Conservation (phyloP, 345 rosid genomes). For the Jatropha curcas region DNA sequence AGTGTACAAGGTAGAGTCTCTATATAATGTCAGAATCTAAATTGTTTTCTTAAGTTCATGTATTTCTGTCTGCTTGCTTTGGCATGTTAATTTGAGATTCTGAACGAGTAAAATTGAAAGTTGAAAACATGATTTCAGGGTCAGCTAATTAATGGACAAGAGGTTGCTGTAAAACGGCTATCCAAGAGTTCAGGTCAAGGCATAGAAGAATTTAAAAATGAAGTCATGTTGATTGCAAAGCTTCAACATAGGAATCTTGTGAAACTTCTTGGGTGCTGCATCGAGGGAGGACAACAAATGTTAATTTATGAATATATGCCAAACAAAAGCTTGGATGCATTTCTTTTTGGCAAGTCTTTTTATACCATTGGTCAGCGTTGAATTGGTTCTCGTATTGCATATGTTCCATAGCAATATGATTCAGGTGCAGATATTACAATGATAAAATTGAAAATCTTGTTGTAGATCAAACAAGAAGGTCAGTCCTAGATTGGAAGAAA, state of each 20-base stretch:
- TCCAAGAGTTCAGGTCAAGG: constrained; percentile 6
- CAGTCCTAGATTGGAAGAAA: constrained; percentile 45
- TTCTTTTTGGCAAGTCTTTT: constrained; percentile 15
- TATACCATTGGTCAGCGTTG: background rate
- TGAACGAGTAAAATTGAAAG: background rate
- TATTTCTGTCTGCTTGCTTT: background rate
- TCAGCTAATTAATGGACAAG: background rate
- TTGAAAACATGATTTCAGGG: background rate
- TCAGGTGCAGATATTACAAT: background rate
- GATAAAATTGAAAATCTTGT: background rate
- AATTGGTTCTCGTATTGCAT: too few relatives aligned
- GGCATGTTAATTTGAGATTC: background rate
- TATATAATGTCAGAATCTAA: background rate
- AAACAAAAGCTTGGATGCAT: constrained; percentile 20
- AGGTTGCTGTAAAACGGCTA: constrained; percentile 1
- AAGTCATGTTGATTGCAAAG: constrained; percentile 8
- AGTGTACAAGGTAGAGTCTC: constrained; percentile 38
- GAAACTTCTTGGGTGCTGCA: constrained; percentile 11
- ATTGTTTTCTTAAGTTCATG: background rate
- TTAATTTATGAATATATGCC: constrained; percentile 8
- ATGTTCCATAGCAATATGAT: background rate
- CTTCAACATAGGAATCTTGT: constrained; percentile 16
- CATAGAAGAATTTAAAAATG: constrained; percentile 8
- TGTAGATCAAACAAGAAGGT: constrained; percentile 2
- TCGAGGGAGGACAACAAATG: constrained; percentile 4